These are phyloP conservation scores for Paecilomyces niveus DNA, from an alignment of 2,329 filamentous ascomycete genomes.

Conservation along the genomic window DNA sequence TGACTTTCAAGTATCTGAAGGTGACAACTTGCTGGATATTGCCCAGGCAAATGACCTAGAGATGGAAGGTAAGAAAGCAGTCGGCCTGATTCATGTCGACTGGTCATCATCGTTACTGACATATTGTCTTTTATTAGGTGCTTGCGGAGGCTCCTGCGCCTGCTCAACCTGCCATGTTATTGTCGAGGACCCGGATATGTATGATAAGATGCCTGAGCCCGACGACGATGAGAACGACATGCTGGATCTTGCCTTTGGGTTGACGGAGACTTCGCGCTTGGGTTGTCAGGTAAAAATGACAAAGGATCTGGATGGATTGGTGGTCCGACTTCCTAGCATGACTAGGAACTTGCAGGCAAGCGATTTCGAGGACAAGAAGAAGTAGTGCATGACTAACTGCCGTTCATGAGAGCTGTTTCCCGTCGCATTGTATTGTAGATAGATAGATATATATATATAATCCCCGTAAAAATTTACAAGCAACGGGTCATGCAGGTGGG, in stretches of 20 bases:
- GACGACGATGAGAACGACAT: conserved; percentile 82
- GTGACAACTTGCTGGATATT: conserved; percentile 91
- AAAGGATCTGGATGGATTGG: conserved; percentile 79
- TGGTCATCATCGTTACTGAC: neutral
- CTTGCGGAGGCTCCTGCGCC: conserved; percentile 88
- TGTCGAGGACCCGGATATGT: conserved; percentile 64
- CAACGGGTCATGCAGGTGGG: neutral
- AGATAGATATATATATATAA: neutral
- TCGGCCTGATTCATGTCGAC: neutral
- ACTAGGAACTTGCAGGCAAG: conserved; percentile 93
- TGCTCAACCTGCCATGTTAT: conserved; percentile 93
- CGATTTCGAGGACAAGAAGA: conserved; percentile 60
- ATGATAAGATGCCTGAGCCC: conserved; percentile 70
- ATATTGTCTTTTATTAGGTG: conserved; percentile 44
- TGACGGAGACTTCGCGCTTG: conserved; percentile 76
- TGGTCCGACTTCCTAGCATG: conserved; percentile 82
- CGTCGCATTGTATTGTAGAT: conserved; percentile 4
- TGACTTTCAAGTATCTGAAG: conserved; percentile 72
- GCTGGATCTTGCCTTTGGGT: conserved; percentile 81
- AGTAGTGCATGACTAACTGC: conserved; percentile 11
- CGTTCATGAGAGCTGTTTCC: neutral
- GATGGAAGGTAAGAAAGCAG: conserved; percentile 68
- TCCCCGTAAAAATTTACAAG: neutral
- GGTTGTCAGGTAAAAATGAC: conserved; percentile 91
- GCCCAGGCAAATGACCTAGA: conserved; percentile 91